Evolutionary conservation across 306 rosid genomes (phyloP), one percentile per base, ranked within the genome.

Genomic region (Quercus ilex): DNA sequence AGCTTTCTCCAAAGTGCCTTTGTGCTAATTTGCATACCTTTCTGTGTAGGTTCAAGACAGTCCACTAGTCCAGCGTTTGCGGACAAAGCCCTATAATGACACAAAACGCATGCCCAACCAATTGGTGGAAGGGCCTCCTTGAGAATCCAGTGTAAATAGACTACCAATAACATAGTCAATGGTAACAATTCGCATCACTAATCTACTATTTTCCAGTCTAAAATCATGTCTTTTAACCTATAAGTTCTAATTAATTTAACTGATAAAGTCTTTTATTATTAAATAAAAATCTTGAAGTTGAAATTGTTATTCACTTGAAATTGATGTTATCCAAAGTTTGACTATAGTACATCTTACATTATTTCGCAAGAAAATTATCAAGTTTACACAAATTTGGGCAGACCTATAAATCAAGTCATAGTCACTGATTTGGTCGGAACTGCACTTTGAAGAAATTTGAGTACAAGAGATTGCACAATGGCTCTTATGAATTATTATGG

Each of bases 71-170:
- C 73, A 31, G 30, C 85, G 76, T 75, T 38, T 52, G 30, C 77
- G 58, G 81, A 53, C 74, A 81, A 80, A 81, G 60, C 71, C 75
- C 58, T 69, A 85, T 69, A 79, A 80, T 76, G 87, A 86, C 88
- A 74, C 82, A 75, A 84, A 83, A 82, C 74, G 85, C 84, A 82
- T 76, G 84, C 74, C 26, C 30, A 55, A 71, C 73, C 77, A 84
- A 78, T 79, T 79, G 53, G 43, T 43, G 89, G 81, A 75, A 80
- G 79, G 74, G 71, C 75, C 78, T 69, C 43, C 75, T 26, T 64
- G 51, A 80, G 91, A 90, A 89, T 87, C 97, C 91, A 89, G 80
- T 83, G 85, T 80, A 80, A 88, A 72, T 59, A 69, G 83, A 72
- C 23, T 79, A 78, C 3, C 68, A 56, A 71, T 21, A 75, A 63